A percentile compares a stretch with the other conserved stretches of the same genome.
phyloP scores from a whole-genome alignment of 129 eudicot genomes.

The Centaurea solstitialis region DNA sequence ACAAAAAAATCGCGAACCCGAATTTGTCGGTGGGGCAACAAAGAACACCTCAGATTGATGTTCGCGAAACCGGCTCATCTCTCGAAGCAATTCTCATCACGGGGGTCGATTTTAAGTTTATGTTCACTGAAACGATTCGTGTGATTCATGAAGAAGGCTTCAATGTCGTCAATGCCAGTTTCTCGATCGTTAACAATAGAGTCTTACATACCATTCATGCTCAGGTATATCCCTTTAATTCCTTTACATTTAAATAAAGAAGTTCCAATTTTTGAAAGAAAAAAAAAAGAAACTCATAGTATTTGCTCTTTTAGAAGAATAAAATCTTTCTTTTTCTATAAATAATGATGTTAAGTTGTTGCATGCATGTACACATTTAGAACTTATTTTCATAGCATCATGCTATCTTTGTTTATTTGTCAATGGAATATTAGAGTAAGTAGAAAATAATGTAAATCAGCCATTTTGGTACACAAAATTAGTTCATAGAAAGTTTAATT shows the following conservation, averaged over 20 bases:
- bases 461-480: not conserved
- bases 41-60: slow-evolving; percentile 47
- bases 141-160: slow-evolving; percentile 75
- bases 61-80: slow-evolving; percentile 47
- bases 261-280: not conserved
- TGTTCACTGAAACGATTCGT: slow-evolving; percentile 57
- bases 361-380: slow-evolving; percentile 19
- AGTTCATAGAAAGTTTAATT: not conserved
- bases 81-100: slow-evolving; percentile 61
- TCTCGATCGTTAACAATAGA: slow-evolving; percentile 39
- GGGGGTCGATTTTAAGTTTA: slow-evolving; percentile 57
- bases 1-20: not conserved
- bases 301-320: not conserved
- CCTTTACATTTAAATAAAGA: not conserved
- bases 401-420: not conserved
- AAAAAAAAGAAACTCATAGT: not conserved
- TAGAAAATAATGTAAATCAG: not conserved
- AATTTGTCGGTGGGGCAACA: slow-evolving; percentile 6
- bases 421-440: not conserved
- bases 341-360: not conserved
- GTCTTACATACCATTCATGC: slow-evolving; percentile 78
- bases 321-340: not conserved
- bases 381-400: not conserved
- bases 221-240: slow-evolving; percentile 45
- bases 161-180: slow-evolving; percentile 64